Percentiles rank a stretch among this genome's conserved stretches.
Conservation (phyloP, 2,329 filamentous ascomycete species). For the Phyllosticta capitalensis region DNA sequence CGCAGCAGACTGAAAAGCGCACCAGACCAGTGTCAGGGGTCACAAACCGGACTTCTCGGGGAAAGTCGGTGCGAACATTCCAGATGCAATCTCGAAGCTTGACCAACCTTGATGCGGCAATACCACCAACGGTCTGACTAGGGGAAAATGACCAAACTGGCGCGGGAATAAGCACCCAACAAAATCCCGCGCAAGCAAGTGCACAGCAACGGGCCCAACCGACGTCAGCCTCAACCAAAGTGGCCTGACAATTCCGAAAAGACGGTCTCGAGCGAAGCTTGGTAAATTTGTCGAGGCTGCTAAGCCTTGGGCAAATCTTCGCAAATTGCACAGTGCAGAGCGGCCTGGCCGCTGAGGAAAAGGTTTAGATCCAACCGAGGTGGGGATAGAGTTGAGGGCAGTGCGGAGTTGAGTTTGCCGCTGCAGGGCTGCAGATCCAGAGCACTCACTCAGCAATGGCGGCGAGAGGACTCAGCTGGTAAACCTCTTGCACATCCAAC, state of each 20-base stretch:
- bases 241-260: slow-evolving; percentile 42
- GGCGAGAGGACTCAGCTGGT: neutral
- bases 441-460: neutral
- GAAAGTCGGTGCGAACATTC: neutral
- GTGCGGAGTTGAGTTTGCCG: neutral
- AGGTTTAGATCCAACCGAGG: neutral
- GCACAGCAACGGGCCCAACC: neutral
- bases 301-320: slow-evolving; percentile 15
- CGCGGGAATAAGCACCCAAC: neutral
- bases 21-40: too few relatives aligned
- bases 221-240: slow-evolving; percentile 30
- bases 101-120: neutral
- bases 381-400: neutral
- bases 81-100: neutral
- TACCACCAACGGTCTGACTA: neutral
- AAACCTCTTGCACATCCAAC: neutral
- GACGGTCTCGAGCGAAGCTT: slow-evolving; percentile 46
- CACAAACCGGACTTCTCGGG: neutral
- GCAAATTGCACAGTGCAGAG: neutral
- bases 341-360: neutral
- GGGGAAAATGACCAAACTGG: neutral
- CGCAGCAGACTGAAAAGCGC: too few relatives aligned
- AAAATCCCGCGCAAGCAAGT: neutral
- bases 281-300: slow-evolving; percentile 43
- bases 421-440: neutral